phyloP scores from a whole-genome alignment of 352 stramenopile genomes.

The Phytophthora lateralis region DNA sequence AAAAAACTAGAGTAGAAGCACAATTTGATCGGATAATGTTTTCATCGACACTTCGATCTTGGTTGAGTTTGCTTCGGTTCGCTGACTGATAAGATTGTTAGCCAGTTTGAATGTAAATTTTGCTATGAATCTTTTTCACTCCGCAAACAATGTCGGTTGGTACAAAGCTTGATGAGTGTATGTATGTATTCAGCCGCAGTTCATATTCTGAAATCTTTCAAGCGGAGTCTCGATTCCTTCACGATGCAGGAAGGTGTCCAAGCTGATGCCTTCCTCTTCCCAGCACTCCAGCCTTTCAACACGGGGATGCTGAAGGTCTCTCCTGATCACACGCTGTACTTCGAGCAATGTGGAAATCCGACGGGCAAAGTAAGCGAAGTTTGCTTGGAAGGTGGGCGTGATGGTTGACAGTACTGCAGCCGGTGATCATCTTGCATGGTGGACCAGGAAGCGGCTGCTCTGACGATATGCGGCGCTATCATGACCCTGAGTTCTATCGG shows the following conservation, averaged over 20 bases:
- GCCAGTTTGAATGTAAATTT: too few species aligned
- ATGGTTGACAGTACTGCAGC: neutral
- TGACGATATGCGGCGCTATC: conserved; percentile 87
- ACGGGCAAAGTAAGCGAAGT: conserved; percentile 4
- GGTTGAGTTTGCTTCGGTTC: too few species aligned
- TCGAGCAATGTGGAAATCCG: neutral
- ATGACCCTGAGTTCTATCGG: conserved; percentile 89
- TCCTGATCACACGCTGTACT: neutral
- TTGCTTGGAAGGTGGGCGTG: neutral
- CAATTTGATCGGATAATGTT: too few species aligned
- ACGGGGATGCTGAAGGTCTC: conserved; percentile 59
- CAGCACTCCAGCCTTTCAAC: conserved; percentile 70
- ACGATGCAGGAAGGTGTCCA: conserved; percentile 6
- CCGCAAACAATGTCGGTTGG: too few species aligned
- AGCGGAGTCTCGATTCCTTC: too few species aligned
- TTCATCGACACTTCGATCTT: too few species aligned
- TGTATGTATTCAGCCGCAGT: too few species aligned
- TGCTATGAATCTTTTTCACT: too few species aligned
- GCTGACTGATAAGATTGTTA: too few species aligned
- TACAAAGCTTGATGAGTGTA: too few species aligned
- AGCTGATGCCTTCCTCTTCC: conserved; percentile 69
- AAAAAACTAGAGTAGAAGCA: too few species aligned
- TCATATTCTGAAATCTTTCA: too few species aligned
- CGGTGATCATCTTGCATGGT: neutral
- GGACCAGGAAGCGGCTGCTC: conserved; percentile 85